Evolutionary conservation across 768 basidiomycete genomes (phyloP).

Genomic region (Dentipellis fragilis): DNA sequence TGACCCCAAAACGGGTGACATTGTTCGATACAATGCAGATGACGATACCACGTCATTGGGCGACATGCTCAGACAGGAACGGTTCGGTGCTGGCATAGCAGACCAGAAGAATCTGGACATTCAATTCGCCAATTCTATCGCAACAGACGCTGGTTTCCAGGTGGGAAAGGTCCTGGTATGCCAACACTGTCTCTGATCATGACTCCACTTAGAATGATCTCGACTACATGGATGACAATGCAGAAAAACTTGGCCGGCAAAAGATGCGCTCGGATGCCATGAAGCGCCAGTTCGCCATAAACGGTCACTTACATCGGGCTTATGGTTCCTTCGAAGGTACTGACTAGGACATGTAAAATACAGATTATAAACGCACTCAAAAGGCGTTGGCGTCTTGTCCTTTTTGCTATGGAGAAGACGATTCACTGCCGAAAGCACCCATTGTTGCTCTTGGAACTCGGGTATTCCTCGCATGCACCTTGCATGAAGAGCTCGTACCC

Average conservation of each 20-base stretch:
- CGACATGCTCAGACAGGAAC: conserved; percentile 89
- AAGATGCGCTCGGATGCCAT: conserved; percentile 96
- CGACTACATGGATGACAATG: conserved; percentile 96
- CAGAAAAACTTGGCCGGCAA: conserved; percentile 81
- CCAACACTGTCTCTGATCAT: not conserved
- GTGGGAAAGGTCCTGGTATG: conserved; percentile 27
- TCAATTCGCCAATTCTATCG: conserved; percentile 81
- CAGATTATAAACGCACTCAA: conserved; percentile 94
- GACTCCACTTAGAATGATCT: conserved; percentile 52
- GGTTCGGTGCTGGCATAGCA: conserved; percentile 77
- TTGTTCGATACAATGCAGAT: conserved; percentile 83
- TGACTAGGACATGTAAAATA: not conserved
- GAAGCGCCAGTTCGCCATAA: conserved; percentile 94
- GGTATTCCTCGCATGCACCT: conserved; percentile 83
- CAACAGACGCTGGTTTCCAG: conserved; percentile 81
- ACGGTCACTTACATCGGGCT: conserved; percentile 41
- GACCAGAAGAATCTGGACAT: conserved; percentile 91
- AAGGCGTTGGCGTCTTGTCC: conserved; percentile 77
- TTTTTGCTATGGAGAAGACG: conserved; percentile 91
- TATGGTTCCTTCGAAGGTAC: not conserved
- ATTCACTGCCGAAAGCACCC: conserved; percentile 78
- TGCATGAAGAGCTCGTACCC: conserved; percentile 76
- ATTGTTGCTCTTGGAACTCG: conserved; percentile 87
- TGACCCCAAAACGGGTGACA: conserved; percentile 83
- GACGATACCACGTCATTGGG: conserved; percentile 81